Evolutionary conservation across 257 asterid species (phyloP), one percentile per base, ranked within the genome.

Genomic region (Jacaranda mimosifolia): DNA sequence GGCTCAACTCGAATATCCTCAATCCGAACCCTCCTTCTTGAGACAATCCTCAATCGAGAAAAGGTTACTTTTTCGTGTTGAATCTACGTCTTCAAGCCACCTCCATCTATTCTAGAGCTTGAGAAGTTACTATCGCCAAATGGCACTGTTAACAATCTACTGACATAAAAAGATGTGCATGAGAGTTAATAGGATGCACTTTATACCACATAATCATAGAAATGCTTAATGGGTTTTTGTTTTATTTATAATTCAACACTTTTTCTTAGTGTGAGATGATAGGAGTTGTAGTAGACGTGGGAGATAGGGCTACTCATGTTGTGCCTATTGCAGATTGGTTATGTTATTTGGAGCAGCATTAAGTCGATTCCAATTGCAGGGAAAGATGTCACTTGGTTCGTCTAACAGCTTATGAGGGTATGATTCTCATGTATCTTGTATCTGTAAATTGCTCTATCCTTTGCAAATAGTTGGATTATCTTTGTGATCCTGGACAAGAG

Each of bases 301-400:
- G 98, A 63, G 99, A 95, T 88, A 98, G 99, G 68, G 99, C 97
- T 87, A 89, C 98, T 49, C 99, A 95, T 78, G 90, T 93, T 70
- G 99, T 95, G 81, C 98, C 99, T 74, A 97, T 95, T 79, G 98
- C 99, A 36, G 97, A 95, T 52, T 52, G 99, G 99, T 81, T 95
- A 93, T 84, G 98, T 91, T 74, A 89, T 95, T 84, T 98, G 98
- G 80, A 88, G 98, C 85, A 95, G 99, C 93, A 93, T 95, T 70
- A 93, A 94, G 79, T 95, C 98, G 13, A 88, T 93, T 80, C 98
- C 99, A 32, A 80, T 93, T 76, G 73, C 97, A 15, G 98, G 98
- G 72, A 84, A 87, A 81, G 97, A 95, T 90, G 94, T 95, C 68
- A 95, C 99, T 48, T 85, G 72, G 73, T 95, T 95, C 73, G 63